Conservation (phyloP, 1,284 basidiomycete species). For the Ustilago cynodontis region DNA sequence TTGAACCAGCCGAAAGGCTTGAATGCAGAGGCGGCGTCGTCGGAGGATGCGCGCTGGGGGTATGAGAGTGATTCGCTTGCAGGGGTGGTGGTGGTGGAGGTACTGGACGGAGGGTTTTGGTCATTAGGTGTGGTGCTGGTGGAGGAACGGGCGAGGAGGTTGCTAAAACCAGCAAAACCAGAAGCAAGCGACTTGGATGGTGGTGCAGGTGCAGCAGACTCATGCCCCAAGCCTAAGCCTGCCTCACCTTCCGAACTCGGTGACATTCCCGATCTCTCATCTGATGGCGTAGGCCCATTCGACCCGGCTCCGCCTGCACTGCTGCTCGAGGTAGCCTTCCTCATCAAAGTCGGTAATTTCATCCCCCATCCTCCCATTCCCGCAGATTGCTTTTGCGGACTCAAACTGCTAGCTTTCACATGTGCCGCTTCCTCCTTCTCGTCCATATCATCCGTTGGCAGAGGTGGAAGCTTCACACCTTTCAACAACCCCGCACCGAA, state of each 20-base stretch:
- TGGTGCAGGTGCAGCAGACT: background rate
- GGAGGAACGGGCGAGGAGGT: slow-evolving; percentile 30
- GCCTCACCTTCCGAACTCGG: background rate
- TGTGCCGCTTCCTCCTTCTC: slow-evolving; percentile 52
- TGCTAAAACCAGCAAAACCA: slow-evolving; percentile 42
- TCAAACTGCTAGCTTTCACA: slow-evolving; percentile 4
- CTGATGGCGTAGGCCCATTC: slow-evolving; percentile 34
- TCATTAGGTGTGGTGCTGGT: slow-evolving; percentile 12
- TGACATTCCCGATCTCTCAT: slow-evolving; percentile 20
- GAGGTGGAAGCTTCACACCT: slow-evolving; percentile 61
- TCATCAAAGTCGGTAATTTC: slow-evolving; percentile 52
- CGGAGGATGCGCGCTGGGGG: slow-evolving; percentile 7
- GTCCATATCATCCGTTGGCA: slow-evolving; percentile 59
- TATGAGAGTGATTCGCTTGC: background rate
- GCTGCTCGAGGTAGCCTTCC: slow-evolving; percentile 47
- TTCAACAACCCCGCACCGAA: slow-evolving; percentile 49
- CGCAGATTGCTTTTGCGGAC: slow-evolving; percentile 16
- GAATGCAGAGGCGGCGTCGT: slow-evolving; percentile 32
- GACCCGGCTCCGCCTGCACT: slow-evolving; percentile 9
- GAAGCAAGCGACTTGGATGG: slow-evolving; percentile 30
- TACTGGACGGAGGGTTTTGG: background rate
- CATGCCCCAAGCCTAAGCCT: background rate
- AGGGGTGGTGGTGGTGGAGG: slow-evolving; percentile 6
- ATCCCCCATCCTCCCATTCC: slow-evolving; percentile 38
- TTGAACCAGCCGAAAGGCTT: slow-evolving; percentile 54